Evolutionary conservation across 305 asterid genomes (phyloP), one percentile per base, ranked within the genome.

Genomic region (Fraxinus sp.): DNA sequence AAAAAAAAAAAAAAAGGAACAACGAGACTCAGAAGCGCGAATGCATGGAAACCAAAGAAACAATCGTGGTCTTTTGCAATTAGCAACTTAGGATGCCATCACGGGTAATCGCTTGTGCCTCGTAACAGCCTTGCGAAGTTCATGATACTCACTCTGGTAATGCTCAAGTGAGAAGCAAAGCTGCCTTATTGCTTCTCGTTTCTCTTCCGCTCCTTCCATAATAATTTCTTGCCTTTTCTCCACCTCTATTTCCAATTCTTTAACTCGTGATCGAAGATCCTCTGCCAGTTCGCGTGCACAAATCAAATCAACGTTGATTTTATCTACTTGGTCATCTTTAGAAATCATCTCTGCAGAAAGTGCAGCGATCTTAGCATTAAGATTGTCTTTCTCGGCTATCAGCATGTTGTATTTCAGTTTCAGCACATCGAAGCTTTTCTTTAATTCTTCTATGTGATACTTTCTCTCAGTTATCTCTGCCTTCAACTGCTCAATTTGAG

Each of bases 131-230:
- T 85, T 76, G 20, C 97, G 90, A 76, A 96, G 94, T 90, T 88
- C 80, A 78, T 88, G 90, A 81, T 96, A 96, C 37, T 88, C 98
- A 3, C 86, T 88, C 37, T 98, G 89, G 36, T 96, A 96, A 85
- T 94, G 97, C 90, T 96, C 99, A 8, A 94, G 88, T 10, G 98
- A 94, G 88, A 93, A 78, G 85, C 98, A 94, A 5, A 96, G 97
- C 83, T 96, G 99, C 83, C 98, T 91, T 80, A 96, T 96, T 2
- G 97, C 99, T 76, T 96, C 98, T 6, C 99, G 89, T 85, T 96
- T 96, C 86, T 89, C 98, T 90, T 96, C 99, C 0, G 94, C 99
- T 33, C 97, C 97, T 90, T 94, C 95, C 59, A 82, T 46, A 18
- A 94, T 92, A 3, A 52, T 57, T 76, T 92, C 95, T 28, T 85